A percentile compares a stretch with the other conserved stretches of the same genome.
phyloP scores from a whole-genome alignment of 1,284 basidiomycete genomes.

The Volvariella volvacea region DNA sequence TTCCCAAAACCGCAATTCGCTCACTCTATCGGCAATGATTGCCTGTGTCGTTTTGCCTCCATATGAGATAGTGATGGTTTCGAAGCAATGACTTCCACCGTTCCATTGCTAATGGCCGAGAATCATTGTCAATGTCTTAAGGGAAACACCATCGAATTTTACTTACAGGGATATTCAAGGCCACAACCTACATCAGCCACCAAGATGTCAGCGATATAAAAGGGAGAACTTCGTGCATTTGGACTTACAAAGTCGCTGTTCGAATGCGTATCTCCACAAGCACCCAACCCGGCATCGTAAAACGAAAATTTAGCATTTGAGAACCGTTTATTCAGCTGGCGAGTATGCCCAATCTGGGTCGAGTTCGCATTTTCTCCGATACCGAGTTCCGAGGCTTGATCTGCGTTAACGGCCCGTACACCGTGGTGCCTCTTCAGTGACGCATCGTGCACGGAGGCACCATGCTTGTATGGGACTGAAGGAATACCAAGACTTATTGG shows the following conservation, averaged over 20 bases:
- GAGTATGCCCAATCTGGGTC: too few relatives aligned
- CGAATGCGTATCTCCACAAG: conserved; percentile 22
- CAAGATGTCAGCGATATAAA: background rate
- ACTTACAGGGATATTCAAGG: background rate
- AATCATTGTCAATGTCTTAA: background rate
- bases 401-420: too few relatives aligned
- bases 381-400: too few relatives aligned
- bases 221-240: background rate
- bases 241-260: conserved; percentile 21
- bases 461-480: too few relatives aligned
- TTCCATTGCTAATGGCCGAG: conserved; percentile 37
- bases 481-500: too few relatives aligned
- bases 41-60: conserved; percentile 58
- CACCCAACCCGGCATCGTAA: conserved; percentile 45
- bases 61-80: conserved; percentile 58
- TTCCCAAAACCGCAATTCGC: too few relatives aligned
- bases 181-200: conserved; percentile 1
- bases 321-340: conserved; percentile 23
- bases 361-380: too few relatives aligned
- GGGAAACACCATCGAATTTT: background rate
- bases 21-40: conserved; percentile 59
- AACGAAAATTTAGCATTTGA: conserved; percentile 32
- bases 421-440: too few relatives aligned
- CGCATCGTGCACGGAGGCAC: too few relatives aligned
- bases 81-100: conserved; percentile 46